Evolutionary conservation across 768 basidiomycete genomes (phyloP).

Genomic region (Mycena vulgaris): DNA sequence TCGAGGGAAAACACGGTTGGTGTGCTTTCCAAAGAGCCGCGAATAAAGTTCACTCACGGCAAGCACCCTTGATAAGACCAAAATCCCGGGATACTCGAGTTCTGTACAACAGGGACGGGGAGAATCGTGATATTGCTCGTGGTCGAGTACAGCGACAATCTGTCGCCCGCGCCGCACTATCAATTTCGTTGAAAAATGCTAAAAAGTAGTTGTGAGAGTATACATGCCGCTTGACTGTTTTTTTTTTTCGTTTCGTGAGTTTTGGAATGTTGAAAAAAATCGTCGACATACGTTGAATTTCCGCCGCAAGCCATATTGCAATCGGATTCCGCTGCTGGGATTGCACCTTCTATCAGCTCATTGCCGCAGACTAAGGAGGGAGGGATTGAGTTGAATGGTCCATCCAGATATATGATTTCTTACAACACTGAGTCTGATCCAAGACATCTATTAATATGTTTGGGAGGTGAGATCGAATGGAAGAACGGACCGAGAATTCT

Average conservation of each 20-base stretch:
- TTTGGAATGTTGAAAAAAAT: neutral
- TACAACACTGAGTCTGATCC: constrained; percentile 58
- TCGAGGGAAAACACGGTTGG: too few species aligned
- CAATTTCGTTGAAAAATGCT: constrained; percentile 61
- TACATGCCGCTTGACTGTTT: constrained; percentile 19
- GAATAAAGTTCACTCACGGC: too few species aligned
- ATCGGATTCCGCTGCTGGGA: constrained; percentile 58
- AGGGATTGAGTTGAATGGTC: constrained; percentile 33
- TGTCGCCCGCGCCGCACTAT: constrained; percentile 78
- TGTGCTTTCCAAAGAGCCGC: too few species aligned
- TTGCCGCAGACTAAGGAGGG: constrained; percentile 88
- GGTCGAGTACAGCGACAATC: constrained; percentile 78
- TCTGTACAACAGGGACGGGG: constrained; percentile 74
- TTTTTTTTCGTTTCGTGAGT: constrained; percentile 9
- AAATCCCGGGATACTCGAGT: constrained; percentile 70
- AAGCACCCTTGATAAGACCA: constrained; percentile 81
- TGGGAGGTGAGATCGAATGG: too few species aligned
- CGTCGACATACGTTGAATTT: constrained; percentile 66
- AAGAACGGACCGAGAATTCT: constrained; percentile 74
- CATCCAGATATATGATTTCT: neutral
- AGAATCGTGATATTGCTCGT: constrained; percentile 62
- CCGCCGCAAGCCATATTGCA: constrained; percentile 87
- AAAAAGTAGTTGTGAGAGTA: neutral
- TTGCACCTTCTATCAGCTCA: constrained; percentile 73
- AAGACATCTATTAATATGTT: too few species aligned